phyloP scores from a whole-genome alignment of 768 basidiomycete species.

The Leccinum longicurvipes region DNA sequence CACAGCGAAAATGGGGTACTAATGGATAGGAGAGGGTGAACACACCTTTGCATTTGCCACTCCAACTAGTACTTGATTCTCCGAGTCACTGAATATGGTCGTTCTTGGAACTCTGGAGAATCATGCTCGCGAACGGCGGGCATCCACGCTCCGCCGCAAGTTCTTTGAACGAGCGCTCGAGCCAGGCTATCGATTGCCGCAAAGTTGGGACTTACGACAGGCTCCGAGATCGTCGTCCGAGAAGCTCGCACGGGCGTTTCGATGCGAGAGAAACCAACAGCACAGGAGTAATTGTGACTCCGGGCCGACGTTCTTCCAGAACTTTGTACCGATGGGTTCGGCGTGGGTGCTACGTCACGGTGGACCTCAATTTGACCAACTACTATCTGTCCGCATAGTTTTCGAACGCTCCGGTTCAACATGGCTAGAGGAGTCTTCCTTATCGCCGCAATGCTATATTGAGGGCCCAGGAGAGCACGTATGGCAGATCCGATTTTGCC shows the following conservation, averaged over 20 bases:
- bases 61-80: slow-evolving; percentile 8
- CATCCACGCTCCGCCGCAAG: background rate
- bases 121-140: background rate
- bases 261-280: background rate
- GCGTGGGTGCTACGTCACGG: background rate
- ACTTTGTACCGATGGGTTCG: slow-evolving; percentile 3
- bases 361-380: background rate
- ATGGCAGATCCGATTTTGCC: background rate
- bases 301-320: background rate
- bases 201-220: slow-evolving; percentile 1
- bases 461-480: background rate
- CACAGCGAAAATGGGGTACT: background rate
- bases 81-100: background rate
- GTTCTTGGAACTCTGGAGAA: background rate
- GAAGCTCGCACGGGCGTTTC: slow-evolving; percentile 8
- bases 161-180: background rate
- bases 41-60: slow-evolving; percentile 1
- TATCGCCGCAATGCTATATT: background rate
- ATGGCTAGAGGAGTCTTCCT: background rate
- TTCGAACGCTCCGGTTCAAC: background rate
- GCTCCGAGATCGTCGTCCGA: slow-evolving; percentile 3
- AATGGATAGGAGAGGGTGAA: slow-evolving; percentile 1
- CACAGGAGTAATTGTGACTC: background rate
- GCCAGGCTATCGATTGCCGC: background rate
- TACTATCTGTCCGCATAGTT: background rate